Base-by-base conservation (phyloP, 2,329 filamentous ascomycete genomes). In the Helotiales sp. region DNA sequence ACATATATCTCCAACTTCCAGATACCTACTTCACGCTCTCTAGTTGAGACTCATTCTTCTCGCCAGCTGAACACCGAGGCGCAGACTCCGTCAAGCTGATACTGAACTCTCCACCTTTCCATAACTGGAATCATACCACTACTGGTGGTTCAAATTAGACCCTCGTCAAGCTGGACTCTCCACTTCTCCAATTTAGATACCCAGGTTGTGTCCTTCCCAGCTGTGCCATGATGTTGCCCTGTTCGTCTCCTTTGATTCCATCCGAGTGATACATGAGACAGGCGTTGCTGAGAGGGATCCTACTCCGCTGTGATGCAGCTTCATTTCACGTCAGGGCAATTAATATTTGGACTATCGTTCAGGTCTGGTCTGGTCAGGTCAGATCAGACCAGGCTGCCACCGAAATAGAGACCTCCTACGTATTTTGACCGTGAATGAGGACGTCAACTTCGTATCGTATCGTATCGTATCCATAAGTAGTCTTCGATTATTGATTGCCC, bases 251-350 rank as follows among this genome's bases (percentile, higher is more conserved):
- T 37, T 37, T 24, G n/a, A 30, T 63, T 30, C 47, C 34, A 43
- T 52, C 20, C 22, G 4, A 49, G n/a, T 13, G 13, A 13, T 43
- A 28, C 5, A 11, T 57, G 20, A 26, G 22, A 32, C 34, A 50
- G 50, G 37, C 61, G 61, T 57, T 47, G 50, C 61, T 63, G 61
- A 58, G 20, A 32, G 13, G 55, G 45, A 54, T 63, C 49, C 34
- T 28, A 34, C 30, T 63, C 61, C 47, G 61, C 47, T 63, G 30
- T 26, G 43, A 34, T 26, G 37, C 24, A 54, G 24, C 24, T 47
- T 43, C 34, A 54, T 37, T 63, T 63, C 61, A 63, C 50, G 22
- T 63, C 54, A 52, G 57, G 32, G 40, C 37, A 45, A 52, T 43
- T 47, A 54, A 30, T 54, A 50, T 15, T 30, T 22, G 47, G 47